Percentiles rank a stretch among this genome's conserved stretches.
phyloP scores from a whole-genome alignment of 768 basidiomycete species.

The Lactarius vividus region DNA sequence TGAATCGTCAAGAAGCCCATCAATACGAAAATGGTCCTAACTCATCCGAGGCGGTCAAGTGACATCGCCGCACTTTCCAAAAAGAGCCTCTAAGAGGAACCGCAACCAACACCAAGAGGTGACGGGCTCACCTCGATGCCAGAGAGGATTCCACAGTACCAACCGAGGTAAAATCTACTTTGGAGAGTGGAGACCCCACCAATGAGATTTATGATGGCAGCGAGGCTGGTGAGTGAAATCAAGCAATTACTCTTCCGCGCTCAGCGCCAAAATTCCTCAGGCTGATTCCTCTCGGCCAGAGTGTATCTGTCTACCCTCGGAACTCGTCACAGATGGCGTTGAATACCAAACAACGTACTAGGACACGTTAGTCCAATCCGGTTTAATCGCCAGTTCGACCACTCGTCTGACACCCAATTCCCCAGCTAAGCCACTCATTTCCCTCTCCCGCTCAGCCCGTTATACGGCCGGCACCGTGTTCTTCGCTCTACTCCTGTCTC shows the following conservation, averaged over 20 bases:
- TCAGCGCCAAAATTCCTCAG: background rate
- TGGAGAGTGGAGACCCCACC: background rate
- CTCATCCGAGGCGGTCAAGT: too few species aligned
- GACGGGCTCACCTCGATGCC: background rate
- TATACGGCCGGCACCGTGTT: conserved; percentile 14
- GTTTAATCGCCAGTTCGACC: background rate
- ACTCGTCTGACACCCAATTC: conserved; percentile 1
- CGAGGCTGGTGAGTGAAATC: background rate
- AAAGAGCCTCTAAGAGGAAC: background rate
- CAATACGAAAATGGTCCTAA: too few species aligned
- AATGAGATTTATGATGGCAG: background rate
- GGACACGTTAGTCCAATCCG: background rate
- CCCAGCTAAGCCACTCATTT: background rate
- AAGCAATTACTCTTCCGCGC: background rate
- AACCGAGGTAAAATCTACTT: background rate
- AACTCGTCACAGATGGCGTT: background rate
- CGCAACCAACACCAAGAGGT: background rate
- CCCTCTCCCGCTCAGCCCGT: background rate
- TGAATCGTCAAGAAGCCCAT: too few species aligned
- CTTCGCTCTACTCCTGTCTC: conserved; percentile 30
- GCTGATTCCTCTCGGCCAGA: background rate
- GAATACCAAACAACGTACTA: conserved; percentile 3
- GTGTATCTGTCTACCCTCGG: too few species aligned
- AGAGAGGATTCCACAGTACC: background rate
- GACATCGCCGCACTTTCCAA: too few species aligned